phyloP scores from a whole-genome alignment of 371 early-diverging fungal genomes.

The Mortierella sp. region DNA sequence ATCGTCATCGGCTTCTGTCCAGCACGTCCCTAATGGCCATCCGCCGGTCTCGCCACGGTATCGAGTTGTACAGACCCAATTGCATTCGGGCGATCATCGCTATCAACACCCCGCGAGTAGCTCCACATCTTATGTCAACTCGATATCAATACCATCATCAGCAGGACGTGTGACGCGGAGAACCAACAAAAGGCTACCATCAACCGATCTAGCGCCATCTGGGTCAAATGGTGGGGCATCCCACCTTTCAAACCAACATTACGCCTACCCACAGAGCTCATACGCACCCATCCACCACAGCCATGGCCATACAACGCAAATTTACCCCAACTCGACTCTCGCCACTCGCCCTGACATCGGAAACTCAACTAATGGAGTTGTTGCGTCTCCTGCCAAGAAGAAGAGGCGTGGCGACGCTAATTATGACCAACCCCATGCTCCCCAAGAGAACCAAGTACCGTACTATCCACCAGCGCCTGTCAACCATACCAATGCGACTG shows the following conservation, averaged over 20 bases:
- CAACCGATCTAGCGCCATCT: slow-evolving; percentile 22
- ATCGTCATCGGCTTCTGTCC: slow-evolving; percentile 31
- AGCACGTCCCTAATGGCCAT: slow-evolving; percentile 23
- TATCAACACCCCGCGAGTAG: slow-evolving; percentile 9
- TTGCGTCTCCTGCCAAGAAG: slow-evolving; percentile 29
- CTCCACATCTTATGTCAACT: not conserved
- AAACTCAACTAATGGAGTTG: slow-evolving; percentile 5
- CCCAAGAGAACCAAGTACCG: slow-evolving; percentile 22
- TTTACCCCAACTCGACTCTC: slow-evolving; percentile 8
- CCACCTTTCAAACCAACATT: slow-evolving; percentile 12
- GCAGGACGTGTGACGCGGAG: slow-evolving; percentile 34
- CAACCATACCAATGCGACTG: slow-evolving; percentile 16
- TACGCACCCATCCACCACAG: slow-evolving; percentile 22
- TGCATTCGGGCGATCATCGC: slow-evolving; percentile 5
- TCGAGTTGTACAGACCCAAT: slow-evolving; percentile 19
- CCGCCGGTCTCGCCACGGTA: slow-evolving; percentile 30
- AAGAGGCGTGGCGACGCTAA: slow-evolving; percentile 39
- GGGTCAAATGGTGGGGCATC: slow-evolving; percentile 16
- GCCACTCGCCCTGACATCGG: slow-evolving; percentile 10
- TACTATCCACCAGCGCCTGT: slow-evolving; percentile 30
- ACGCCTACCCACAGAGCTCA: slow-evolving; percentile 11
- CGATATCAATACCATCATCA: slow-evolving; percentile 17
- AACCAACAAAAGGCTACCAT: slow-evolving; percentile 44
- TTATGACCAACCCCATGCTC: slow-evolving; percentile 16
- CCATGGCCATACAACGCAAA: slow-evolving; percentile 5